Conservation (phyloP, 495 filamentous ascomycete species). For the Penicillium parvum region DNA sequence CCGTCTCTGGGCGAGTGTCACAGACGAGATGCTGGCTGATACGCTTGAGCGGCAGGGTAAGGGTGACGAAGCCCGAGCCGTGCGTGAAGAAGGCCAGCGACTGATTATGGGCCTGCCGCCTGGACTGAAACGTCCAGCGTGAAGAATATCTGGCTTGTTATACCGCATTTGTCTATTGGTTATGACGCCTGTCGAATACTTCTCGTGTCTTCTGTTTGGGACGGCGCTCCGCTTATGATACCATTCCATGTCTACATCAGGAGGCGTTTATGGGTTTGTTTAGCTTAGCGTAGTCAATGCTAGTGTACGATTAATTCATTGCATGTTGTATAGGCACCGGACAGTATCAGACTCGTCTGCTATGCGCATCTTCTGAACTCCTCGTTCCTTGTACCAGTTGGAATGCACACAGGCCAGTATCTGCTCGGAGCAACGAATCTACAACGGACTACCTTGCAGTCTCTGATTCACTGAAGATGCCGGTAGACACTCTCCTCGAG, state of each 20-base stretch:
- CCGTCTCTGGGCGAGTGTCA: slow-evolving; percentile 79
- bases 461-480: neutral
- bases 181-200: slow-evolving; percentile 13
- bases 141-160: slow-evolving; percentile 11
- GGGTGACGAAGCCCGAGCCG: slow-evolving; percentile 51
- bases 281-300: slow-evolving; percentile 1
- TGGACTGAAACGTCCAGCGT: slow-evolving; percentile 34
- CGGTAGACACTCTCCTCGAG: neutral
- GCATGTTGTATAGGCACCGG: no score
- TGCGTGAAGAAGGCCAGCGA: slow-evolving; percentile 41
- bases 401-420: no score
- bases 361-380: no score
- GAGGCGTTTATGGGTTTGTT: slow-evolving; percentile 14
- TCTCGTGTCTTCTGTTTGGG: slow-evolving; percentile 6
- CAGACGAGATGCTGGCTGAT: slow-evolving; percentile 72
- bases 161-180: no score
- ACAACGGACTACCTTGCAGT: no score
- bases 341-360: no score
- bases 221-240: slow-evolving; percentile 25
- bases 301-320: neutral
- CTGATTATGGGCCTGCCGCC: slow-evolving; percentile 41
- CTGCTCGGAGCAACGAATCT: no score
- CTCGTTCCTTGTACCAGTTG: no score
- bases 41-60: slow-evolving; percentile 71
- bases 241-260: slow-evolving; percentile 24